phyloP scores from a whole-genome alignment of 805 yeast genomes.

The Teunomyces aglyptinius region DNA sequence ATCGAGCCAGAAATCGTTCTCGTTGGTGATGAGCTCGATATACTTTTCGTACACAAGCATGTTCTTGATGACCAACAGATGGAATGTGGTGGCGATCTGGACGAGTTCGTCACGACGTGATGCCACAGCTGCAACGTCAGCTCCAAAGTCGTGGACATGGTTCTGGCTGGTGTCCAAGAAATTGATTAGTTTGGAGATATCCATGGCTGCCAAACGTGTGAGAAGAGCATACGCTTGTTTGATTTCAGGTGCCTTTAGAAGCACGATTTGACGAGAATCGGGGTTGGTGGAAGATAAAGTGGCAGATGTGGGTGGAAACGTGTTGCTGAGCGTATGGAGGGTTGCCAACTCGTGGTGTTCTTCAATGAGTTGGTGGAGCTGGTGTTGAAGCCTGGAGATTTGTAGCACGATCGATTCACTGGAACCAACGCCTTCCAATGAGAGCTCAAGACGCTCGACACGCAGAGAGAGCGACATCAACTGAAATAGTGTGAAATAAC shows the following conservation, averaged over 20 bases:
- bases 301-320: constrained; percentile 8
- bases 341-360: constrained; percentile 17
- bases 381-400: constrained; percentile 12
- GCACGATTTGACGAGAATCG: constrained; percentile 9
- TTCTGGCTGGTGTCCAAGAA: constrained; percentile 15
- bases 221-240: constrained; percentile 20
- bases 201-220: constrained; percentile 21
- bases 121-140: constrained; percentile 8
- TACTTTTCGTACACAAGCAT: constrained; percentile 30
- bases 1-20: constrained; percentile 28
- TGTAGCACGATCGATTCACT: constrained; percentile 13
- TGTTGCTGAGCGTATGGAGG: constrained; percentile 16
- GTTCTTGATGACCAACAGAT: constrained; percentile 24
- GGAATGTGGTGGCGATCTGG: constrained; percentile 16
- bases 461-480: background rate
- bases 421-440: constrained; percentile 4
- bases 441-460: constrained; percentile 9
- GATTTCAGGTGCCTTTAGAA: constrained; percentile 20
- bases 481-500: background rate
- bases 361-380: constrained; percentile 14
- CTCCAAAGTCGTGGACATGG: constrained; percentile 15
- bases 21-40: constrained; percentile 17
- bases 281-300: background rate
- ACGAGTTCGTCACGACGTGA: constrained; percentile 11
- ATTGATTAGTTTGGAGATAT: constrained; percentile 19